These are phyloP conservation scores for Achlya hypogyna DNA, from an alignment of 352 stramenopile species.

Conservation along the genomic window DNA sequence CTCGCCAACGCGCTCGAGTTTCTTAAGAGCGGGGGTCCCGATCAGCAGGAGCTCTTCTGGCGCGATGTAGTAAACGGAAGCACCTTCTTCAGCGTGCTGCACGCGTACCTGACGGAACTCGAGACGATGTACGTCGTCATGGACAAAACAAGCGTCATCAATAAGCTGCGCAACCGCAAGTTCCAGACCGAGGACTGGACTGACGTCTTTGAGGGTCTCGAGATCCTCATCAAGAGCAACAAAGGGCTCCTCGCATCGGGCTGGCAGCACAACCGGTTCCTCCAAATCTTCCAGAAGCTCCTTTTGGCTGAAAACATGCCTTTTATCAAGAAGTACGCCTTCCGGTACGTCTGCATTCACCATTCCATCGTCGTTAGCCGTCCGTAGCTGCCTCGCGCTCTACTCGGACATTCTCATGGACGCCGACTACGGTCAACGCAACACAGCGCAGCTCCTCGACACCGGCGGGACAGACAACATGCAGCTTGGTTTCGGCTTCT, in stretches of 20 bases:
- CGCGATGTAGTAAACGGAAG: conserved; percentile 50
- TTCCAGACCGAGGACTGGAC: conserved; percentile 83
- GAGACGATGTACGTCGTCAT: conserved; percentile 61
- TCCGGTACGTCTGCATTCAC: conserved; percentile 26
- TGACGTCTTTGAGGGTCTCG: conserved; percentile 79
- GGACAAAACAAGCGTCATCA: conserved; percentile 72
- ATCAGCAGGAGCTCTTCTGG: conserved; percentile 65
- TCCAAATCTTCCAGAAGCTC: conserved; percentile 76
- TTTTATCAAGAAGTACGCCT: conserved; percentile 86
- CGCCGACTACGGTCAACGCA: conserved; percentile 38
- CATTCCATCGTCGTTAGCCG: background rate
- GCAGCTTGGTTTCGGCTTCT: conserved; percentile 22
- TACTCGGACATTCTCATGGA: conserved; percentile 47
- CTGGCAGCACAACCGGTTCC: conserved; percentile 76
- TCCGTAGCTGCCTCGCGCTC: conserved; percentile 48
- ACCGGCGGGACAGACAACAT: conserved; percentile 26
- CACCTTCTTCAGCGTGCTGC: conserved; percentile 70
- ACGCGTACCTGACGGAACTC: conserved; percentile 72
- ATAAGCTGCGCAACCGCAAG: conserved; percentile 64
- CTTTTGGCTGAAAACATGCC: conserved; percentile 78
- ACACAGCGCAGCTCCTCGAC: conserved; percentile 43
- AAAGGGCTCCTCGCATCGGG: conserved; percentile 52
- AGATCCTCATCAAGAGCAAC: conserved; percentile 74
- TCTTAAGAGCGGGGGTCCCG: conserved; percentile 42
- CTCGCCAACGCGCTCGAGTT: conserved; percentile 78